Conservation (phyloP, 106 monocot species). For the Cymbidium sinense region DNA sequence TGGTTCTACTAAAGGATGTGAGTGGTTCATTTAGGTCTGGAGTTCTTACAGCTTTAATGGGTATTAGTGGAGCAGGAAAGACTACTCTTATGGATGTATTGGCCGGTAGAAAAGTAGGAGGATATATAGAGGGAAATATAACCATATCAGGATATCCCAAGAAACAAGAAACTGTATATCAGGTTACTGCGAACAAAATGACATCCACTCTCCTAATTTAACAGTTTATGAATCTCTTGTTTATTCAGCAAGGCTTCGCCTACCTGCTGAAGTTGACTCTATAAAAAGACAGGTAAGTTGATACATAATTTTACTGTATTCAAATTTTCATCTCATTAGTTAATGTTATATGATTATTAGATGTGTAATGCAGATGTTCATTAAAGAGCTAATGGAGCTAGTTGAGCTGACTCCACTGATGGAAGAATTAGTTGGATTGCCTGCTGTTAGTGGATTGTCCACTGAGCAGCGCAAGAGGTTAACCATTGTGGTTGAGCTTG, state of each 20-base stretch:
- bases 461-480: constrained; percentile 27
- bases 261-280: constrained; percentile 6
- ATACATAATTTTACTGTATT: background rate
- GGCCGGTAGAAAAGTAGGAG: constrained; percentile 32
- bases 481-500: constrained; percentile 37
- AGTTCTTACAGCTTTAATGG: constrained; percentile 35
- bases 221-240: constrained; percentile 31
- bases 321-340: background rate
- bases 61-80: constrained; percentile 32
- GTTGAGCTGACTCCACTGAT: constrained; percentile 16
- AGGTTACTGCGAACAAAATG: constrained; percentile 35
- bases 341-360: background rate
- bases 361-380: constrained; percentile 16
- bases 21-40: constrained; percentile 31
- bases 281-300: constrained; percentile 10
- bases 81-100: constrained; percentile 32
- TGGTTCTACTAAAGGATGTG: constrained; percentile 25
- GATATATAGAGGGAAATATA: constrained; percentile 31
- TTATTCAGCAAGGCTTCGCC: constrained; percentile 40
- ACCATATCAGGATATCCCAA: constrained; percentile 29
- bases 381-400: constrained; percentile 28
- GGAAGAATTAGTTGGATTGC: constrained; percentile 27
- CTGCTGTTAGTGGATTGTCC: constrained; percentile 24
- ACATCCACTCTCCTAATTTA: constrained; percentile 34
- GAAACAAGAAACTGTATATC: constrained; percentile 32